A percentile compares a stretch with the other conserved stretches of the same genome.
Evolutionary conservation across 2,329 filamentous ascomycete species (phyloP).

Genomic region (Calonectria montana): DNA sequence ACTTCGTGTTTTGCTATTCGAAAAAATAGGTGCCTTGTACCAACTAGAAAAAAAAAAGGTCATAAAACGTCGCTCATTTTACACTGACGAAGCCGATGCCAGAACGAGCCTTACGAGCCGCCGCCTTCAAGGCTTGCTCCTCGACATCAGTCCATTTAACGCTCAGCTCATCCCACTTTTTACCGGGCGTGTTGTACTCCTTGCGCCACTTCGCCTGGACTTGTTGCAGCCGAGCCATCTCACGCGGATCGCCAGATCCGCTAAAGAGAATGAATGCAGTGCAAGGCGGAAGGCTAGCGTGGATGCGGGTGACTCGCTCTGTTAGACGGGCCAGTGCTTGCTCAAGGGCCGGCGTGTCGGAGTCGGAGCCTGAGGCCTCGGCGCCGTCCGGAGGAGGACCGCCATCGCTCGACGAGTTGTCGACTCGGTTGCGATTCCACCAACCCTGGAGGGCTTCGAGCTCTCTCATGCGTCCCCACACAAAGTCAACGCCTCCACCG

Average conservation of each 20-base stretch:
- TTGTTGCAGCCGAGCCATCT: conserved; percentile 71
- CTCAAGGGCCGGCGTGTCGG: conserved; percentile 52
- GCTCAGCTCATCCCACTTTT: conserved; percentile 74
- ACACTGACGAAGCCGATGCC: conserved; percentile 74
- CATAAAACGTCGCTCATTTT: conserved; percentile 57
- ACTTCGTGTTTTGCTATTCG: background rate
- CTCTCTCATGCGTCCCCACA: conserved; percentile 74
- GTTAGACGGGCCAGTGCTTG: conserved; percentile 58
- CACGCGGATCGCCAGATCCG: conserved; percentile 75
- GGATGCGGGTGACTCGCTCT: conserved; percentile 64
- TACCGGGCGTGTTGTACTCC: conserved; percentile 72
- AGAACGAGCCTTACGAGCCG: conserved; percentile 66
- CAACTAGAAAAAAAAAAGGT: background rate
- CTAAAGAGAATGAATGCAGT: conserved; percentile 74
- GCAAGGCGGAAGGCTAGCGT: conserved; percentile 71
- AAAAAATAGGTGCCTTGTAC: background rate
- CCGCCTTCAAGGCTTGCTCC: conserved; percentile 70
- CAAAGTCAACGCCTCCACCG: conserved; percentile 72
- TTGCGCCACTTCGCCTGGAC: conserved; percentile 70
- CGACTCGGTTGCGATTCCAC: conserved; percentile 70
- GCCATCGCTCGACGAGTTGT: conserved; percentile 48
- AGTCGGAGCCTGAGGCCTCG: conserved; percentile 22
- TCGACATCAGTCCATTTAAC: conserved; percentile 77
- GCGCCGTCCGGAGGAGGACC: conserved; percentile 45
- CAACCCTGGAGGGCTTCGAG: conserved; percentile 74